phyloP scores from a whole-genome alignment of 1,139 yeast species.

The Kodamaea alishanica region DNA sequence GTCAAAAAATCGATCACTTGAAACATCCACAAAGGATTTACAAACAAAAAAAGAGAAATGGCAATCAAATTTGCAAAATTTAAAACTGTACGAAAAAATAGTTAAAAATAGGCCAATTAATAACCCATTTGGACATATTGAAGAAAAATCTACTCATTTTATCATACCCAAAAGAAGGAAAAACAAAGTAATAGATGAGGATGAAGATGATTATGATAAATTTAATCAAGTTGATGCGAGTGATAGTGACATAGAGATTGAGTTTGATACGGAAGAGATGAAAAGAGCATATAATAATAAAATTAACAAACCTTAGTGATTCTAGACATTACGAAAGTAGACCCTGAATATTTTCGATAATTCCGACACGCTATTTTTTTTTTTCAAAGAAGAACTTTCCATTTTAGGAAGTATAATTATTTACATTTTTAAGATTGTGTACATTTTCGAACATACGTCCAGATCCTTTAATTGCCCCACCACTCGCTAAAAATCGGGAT shows the following conservation, averaged over 20 bases:
- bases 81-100: conserved; percentile 18
- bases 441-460: no score
- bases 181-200: conserved; percentile 10
- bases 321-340: not conserved
- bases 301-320: not conserved
- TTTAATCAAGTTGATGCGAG: not conserved
- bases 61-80: conserved; percentile 18
- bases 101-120: conserved; percentile 7
- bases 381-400: no score
- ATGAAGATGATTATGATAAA: conserved; percentile 7
- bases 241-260: conserved; percentile 20
- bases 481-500: no score
- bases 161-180: conserved; percentile 7
- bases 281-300: conserved; percentile 13
- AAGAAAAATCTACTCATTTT: conserved; percentile 6
- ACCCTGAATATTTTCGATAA: no score
- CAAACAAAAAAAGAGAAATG: conserved; percentile 19
- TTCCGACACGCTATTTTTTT: no score
- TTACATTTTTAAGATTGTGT: no score
- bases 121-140: conserved; percentile 3
- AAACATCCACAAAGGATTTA: conserved; percentile 18
- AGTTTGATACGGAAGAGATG: conserved; percentile 17
- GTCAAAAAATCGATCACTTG: conserved; percentile 18
- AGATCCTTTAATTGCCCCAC: no score
- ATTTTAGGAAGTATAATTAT: no score